Base-by-base conservation (phyloP, 2,329 filamentous ascomycete genomes). In the Exophiala calicioides region DNA sequence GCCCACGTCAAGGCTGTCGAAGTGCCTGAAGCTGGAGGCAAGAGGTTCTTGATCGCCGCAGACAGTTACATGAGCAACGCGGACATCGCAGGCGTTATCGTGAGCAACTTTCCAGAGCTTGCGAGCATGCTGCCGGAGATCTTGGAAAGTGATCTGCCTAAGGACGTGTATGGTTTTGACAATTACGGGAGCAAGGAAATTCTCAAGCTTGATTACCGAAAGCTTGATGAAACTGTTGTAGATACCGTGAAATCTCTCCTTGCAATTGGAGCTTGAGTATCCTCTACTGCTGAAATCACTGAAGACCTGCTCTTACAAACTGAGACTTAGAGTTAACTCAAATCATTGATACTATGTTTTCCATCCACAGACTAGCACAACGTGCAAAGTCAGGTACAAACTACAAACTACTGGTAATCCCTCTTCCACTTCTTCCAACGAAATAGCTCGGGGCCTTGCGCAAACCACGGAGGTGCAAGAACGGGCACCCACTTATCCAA, bases 191-290 rank as follows among this genome's bases (percentile, higher is more conserved):
- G 68, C n/a, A 64, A 63, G 44, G 59, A 69, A 35, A 57, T 73
- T 3, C 55, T 74, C 47, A 68, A 68, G 2, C 47, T 73, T 24
- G 58, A 69, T 43, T 74, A 73, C 54, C 58, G 53, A 20, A 43
- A 58, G n/a, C 50, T 72, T 39, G 65, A 69, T 49, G 56, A 70
- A 15, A 63, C 63, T 12, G 52, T 72, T 34, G 57, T 57, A 21
- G 69, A 71, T 34, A 66, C 67, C 4, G 62, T 70, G 13, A 79
- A 79, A 66, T 83, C 78, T 21, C 64, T 89, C 59, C 75, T 85
- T 62, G 68, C 66, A 27, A 72, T 77, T 34, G 74, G 74, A 1
- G 68, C 72, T 10, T 52, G 27, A 29, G 20, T 9, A 3, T 27
- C 15, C 30, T 12, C 15, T 12, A 33, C 9, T 15, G 15, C 10